Evolutionary conservation across 192 early-diverging fungal genomes (phyloP), one percentile per base, ranked within the genome.

Genomic region (Coemansia sp.): DNA sequence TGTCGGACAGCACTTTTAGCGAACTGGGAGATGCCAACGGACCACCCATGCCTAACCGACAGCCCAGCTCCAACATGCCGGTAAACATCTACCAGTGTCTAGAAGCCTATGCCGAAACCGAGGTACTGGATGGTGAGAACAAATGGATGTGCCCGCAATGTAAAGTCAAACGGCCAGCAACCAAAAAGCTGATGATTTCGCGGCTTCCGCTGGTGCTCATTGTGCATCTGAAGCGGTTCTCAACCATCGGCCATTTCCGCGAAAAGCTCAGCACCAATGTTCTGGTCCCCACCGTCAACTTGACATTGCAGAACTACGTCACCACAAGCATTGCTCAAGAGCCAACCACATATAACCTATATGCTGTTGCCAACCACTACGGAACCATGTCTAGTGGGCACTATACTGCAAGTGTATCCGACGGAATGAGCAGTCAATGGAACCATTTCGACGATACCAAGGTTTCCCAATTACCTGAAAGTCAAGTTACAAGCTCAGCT

Each of bases 191-290:
- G 37, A 81, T 84, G 11, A 79, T 99, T 11, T 87, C 90, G 1
- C 78, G 84, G 20, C 69, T 97, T 21, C 97, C 97, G 1, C 80
- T 87, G 44, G 87, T 99, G 28, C 71, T 99, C n/a, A 65, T 97
- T 45, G 84, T 99, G 46, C 93, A 97, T 54, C 56, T 99, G 59
- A 99, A 98, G 68, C 83, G 95, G 45, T 99, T 97, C 51, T 96
- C 88, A 15, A 93, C 81, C 30, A 77, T 90, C 49, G 95, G 95
- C 0, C 94, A 93, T 7, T 97, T 97, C 66, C 84, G 88, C 39
- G 87, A 96, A 66, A 97, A 97, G 61, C 64, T 99, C 26, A 92
- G 94, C 43, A 90, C 89, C 0, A 78, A 83, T 60, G 93, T 97
- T 0, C 74, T 88, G 45, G 93, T 93, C 53, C 94, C 94, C 3